These are phyloP conservation scores for Solanum peruvianum DNA, from an alignment of 257 asterid genomes.

Conservation along the genomic window DNA sequence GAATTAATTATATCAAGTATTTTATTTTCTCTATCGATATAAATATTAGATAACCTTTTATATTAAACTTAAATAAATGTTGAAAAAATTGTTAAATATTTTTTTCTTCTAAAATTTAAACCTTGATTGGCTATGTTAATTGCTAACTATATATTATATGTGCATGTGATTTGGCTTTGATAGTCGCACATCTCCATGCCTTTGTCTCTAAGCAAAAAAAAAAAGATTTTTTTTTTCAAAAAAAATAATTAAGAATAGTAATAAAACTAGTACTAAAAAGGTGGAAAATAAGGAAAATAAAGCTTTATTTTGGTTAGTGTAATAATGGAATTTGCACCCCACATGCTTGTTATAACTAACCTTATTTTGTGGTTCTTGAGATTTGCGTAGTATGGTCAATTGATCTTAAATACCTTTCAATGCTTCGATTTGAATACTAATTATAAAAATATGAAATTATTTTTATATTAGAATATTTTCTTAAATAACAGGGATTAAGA, in stretches of 20 bases:
- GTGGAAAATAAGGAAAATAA: background rate
- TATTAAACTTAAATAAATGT: background rate
- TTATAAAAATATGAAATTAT: background rate
- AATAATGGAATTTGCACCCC: background rate
- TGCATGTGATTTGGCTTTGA: background rate
- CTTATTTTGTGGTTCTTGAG: background rate
- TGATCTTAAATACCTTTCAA: background rate
- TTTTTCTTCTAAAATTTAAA: background rate
- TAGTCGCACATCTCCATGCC: background rate
- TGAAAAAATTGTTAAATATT: too few relatives aligned
- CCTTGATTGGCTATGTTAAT: background rate
- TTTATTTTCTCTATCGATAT: background rate
- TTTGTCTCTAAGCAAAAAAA: background rate
- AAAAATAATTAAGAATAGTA: background rate
- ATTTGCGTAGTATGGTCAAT: background rate
- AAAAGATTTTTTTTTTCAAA: background rate
- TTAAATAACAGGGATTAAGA: too few relatives aligned
- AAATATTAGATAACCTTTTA: background rate
- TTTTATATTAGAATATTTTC: background rate
- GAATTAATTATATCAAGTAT: background rate
- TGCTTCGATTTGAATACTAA: background rate
- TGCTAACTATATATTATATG: background rate
- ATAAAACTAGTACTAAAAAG: background rate
- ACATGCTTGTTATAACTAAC: background rate
- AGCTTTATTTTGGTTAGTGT: background rate